Evolutionary conservation across 169 alveolate genomes (phyloP), one percentile per base, ranked within the genome.

Genomic region (Plasmodium inui): DNA sequence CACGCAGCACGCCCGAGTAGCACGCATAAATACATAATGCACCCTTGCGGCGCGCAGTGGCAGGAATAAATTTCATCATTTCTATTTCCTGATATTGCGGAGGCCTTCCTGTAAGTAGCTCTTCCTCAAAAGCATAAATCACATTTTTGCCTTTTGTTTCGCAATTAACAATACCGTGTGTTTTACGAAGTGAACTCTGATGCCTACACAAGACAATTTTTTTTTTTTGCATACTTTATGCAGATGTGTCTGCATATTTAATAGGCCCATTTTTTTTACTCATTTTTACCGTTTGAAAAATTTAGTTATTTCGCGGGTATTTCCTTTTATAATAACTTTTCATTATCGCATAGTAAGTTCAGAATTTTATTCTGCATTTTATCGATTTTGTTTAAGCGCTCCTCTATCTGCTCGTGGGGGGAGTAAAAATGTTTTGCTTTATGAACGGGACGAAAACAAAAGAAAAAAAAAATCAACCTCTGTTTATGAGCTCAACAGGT

Each of bases 251-350:
- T 67, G 76, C 76, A 28, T 67, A 28, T 67, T 22, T 67, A 26
- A 67, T 67, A 67, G 14, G 76, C 76, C 30, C 76, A 28, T n/a
- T 67, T 67, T 67, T 67, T 67, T 67, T 67, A 41, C 17, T 46
- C 32, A 28, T 50, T 41, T 79, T 37, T 46, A 80, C 74, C 39
- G 17, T 30, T 57, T 10, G 7, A 7, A 28, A n/a, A 10, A 74
- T 32, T 61, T 83, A 83, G 34, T 83, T 55, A 19, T 14, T 22
- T 14, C 26, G 28, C 67, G 34, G 26, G 19, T 39, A 46, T 22
- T 86, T 85, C 67, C 14, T 78, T 74, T 78, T 86, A 86, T 86
- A 86, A 74, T 55, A 86, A 78, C 37, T 74, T 86, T 86, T 61
- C 93, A 70, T 86, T 74, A 74, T 76, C 86, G 70, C 81, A 86